Percentiles rank a stretch among this genome's conserved stretches.
phyloP scores from a whole-genome alignment of 305 asterid genomes.

The Fraxinus baroniana region DNA sequence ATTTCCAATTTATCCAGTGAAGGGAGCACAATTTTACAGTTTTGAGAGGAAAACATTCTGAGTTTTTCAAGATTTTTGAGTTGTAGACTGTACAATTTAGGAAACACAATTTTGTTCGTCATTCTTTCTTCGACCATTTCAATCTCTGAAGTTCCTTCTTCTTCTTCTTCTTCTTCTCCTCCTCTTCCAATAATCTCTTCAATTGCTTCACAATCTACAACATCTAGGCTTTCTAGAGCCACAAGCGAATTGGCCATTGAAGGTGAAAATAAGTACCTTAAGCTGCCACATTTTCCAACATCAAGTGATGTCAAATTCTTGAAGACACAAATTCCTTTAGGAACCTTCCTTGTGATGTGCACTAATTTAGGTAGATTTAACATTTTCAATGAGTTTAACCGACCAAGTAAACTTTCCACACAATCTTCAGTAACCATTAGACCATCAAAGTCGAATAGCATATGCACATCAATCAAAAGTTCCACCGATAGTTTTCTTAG shows the following conservation, averaged over 20 bases:
- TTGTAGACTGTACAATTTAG: not conserved
- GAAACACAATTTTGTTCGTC: not conserved
- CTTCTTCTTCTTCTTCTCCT: not conserved
- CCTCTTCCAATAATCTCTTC: not conserved
- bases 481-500: not conserved
- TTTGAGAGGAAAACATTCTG: not conserved
- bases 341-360: not conserved
- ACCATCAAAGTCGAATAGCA: not conserved
- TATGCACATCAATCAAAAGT: not conserved
- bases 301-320: not conserved
- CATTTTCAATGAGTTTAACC: not conserved
- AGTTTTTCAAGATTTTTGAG: not conserved
- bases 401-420: not conserved
- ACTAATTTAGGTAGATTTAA: not conserved
- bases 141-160: not conserved
- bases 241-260: constrained; percentile 9
- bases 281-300: not conserved
- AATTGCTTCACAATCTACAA: constrained; percentile 1
- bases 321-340: constrained; percentile 7
- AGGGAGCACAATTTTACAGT: constrained; percentile 1
- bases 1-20: not conserved
- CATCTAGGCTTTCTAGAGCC: not conserved
- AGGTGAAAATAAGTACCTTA: constrained; percentile 2
- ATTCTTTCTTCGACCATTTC: not conserved
- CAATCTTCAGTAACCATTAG: not conserved